Evolutionary conservation across 768 basidiomycete genomes (phyloP).

Genomic region (Paxillus rubicundulus): DNA sequence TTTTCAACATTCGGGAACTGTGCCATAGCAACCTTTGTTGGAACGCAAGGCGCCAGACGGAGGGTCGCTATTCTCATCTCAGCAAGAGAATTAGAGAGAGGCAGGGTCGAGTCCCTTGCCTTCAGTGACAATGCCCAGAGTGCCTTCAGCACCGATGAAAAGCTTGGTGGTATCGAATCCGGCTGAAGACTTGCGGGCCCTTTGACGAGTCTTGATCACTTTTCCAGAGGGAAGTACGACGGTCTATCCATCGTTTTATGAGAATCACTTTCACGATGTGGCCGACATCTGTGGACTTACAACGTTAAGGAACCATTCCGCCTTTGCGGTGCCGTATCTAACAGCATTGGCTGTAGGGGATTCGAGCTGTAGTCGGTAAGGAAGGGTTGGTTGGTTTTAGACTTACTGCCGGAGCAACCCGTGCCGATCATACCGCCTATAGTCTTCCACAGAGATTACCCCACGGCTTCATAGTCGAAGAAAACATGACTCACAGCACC

Average conservation of each 20-base stretch:
- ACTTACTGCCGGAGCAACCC: conserved; percentile 80
- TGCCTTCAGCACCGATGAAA: conserved; percentile 90
- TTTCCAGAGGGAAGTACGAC: conserved; percentile 83
- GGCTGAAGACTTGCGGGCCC: conserved; percentile 80
- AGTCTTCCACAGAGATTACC: conserved; percentile 42
- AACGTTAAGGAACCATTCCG: conserved; percentile 83
- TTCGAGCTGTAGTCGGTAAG: background rate
- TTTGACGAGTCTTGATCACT: conserved; percentile 80
- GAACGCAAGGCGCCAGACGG: conserved; percentile 74
- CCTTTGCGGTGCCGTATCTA: conserved; percentile 83
- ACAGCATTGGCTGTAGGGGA: conserved; percentile 64
- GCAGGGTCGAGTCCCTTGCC: conserved; percentile 34
- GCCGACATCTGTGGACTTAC: conserved; percentile 39
- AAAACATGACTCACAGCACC: conserved; percentile 49
- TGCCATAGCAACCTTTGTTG: conserved; percentile 84
- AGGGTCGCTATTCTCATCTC: conserved; percentile 58
- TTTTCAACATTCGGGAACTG: conserved; percentile 78
- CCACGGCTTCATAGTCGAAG: conserved; percentile 1
- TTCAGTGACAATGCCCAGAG: conserved; percentile 87
- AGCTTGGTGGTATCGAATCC: conserved; percentile 87
- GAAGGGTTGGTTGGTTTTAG: background rate
- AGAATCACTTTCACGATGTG: background rate
- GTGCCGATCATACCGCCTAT: conserved; percentile 90
- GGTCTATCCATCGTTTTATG: conserved; percentile 43
- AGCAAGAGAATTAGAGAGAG: background rate